Percentiles rank a stretch among this genome's conserved stretches.
These are phyloP conservation scores for Kuraishia ogatae DNA, from an alignment of 805 yeast genomes.

Conservation along the genomic window DNA sequence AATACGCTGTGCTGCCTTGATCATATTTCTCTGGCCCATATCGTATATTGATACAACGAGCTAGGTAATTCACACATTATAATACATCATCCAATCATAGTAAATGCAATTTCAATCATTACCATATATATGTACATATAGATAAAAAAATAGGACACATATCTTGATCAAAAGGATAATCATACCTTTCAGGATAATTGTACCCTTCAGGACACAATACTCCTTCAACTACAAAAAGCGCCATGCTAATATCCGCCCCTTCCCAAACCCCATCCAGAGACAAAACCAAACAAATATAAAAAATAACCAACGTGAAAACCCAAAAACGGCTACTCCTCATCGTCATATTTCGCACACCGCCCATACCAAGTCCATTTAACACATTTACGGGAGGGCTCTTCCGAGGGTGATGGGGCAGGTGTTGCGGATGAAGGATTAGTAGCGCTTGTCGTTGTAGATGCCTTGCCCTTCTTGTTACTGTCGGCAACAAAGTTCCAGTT, in stretches of 20 bases:
- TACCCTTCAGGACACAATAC: too few relatives aligned
- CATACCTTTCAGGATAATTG: too few relatives aligned
- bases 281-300: not conserved
- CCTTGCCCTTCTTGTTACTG: constrained; percentile 21
- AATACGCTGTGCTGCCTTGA: too few relatives aligned
- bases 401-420: constrained; percentile 10
- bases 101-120: not conserved
- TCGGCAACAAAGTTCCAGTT: constrained; percentile 73
- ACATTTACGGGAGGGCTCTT: constrained; percentile 30
- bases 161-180: not conserved
- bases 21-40: too few relatives aligned
- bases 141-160: not conserved
- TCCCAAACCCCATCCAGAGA: not conserved
- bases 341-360: constrained; percentile 37
- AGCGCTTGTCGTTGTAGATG: constrained; percentile 15
- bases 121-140: not conserved
- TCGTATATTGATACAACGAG: too few relatives aligned
- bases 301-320: not conserved
- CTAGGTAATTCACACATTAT: too few relatives aligned
- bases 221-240: not conserved
- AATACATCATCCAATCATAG: too few relatives aligned
- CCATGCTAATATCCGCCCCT: not conserved
- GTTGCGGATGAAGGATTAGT: constrained; percentile 14
- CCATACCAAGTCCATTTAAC: constrained; percentile 62
- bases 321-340: not conserved